Conservation (phyloP, 495 filamentous ascomycete genomes). For the Aspergillus campestris region DNA sequence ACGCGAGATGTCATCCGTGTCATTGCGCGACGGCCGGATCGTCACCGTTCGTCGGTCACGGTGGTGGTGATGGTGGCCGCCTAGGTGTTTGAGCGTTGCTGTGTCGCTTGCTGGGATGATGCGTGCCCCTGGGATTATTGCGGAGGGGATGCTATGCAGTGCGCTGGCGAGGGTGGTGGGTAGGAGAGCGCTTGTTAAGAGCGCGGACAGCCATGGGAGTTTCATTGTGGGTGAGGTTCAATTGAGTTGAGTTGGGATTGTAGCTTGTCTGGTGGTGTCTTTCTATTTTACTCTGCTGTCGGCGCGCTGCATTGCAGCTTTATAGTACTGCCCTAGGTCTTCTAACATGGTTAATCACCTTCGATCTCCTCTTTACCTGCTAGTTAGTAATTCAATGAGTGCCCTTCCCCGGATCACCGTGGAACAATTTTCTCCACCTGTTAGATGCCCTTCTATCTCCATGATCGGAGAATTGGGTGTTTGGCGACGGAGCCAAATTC, state of each 20-base stretch:
- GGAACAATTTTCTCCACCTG: constrained; percentile 27
- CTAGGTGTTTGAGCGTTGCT: constrained; percentile 13
- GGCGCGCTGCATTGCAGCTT: no score
- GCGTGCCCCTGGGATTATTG: constrained; percentile 19
- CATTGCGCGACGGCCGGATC: constrained; percentile 42
- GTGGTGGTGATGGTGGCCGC: constrained; percentile 22
- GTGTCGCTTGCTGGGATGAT: constrained; percentile 22
- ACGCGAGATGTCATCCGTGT: constrained; percentile 44
- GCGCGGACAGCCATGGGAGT: constrained; percentile 15
- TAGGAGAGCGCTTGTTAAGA: no score
- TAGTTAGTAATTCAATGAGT: neutral
- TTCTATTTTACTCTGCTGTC: no score
- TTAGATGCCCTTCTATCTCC: constrained; percentile 8
- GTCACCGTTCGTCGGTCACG: constrained; percentile 35
- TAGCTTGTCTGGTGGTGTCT: no score
- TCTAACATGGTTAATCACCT: no score
- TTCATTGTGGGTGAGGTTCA: constrained; percentile 10
- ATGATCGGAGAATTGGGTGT: neutral
- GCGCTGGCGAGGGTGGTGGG: constrained; percentile 11
- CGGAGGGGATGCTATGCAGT: constrained; percentile 12
- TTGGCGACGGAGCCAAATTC: constrained; percentile 5
- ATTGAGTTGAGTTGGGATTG: no score
- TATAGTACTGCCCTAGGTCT: no score
- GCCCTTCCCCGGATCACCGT: neutral
- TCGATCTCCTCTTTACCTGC: no score